Base-by-base conservation (phyloP, 2,329 filamentous ascomycete species). In the Magnaporthiopsis incrustans region DNA sequence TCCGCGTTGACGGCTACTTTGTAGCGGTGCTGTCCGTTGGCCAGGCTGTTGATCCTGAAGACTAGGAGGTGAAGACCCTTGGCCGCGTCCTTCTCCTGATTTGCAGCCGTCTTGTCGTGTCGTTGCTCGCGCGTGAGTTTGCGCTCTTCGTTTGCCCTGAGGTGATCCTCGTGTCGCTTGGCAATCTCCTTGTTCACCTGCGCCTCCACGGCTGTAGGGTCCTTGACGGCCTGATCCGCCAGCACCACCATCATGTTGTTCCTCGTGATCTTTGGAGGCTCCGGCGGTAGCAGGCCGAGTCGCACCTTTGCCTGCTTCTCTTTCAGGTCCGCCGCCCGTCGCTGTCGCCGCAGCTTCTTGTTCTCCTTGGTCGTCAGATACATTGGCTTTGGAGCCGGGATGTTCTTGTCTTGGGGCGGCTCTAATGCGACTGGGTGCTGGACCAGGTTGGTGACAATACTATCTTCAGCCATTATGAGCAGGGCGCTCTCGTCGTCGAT, bases 171-270 rank as follows among this genome's bases (percentile, higher is more conserved):
- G 65, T 89, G 87, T 57, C 95, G 90, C 67, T 96, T 92, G 33
- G 89, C 89, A 68, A 99, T 97, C 75, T 99, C 92, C 63, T 89
- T 85, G 75, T 96, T 97, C 62, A 99, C 95, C 30, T 92, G 88
- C 62, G 92, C 92, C 77, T 99, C 95, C 59, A 99, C 95, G 4
- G 95, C 95, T 0, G 96, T 99, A 8, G 95, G 95, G 76, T 99
- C 95, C 73, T 97, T 96, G 69, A 99, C 94, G 25, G 84, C 84
- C 76, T 92, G 89, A 73, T 97, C 92, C 67, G 95, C 95, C 64
- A 97, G 82, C 35, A 99, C 95, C 65, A 93, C 89, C 95, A 99
- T 99, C 73, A 99, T 85, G 75, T 99, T 99, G 65, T 89, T 91
- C 76, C 96, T 96, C 78, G 97, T 98, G 69, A 99, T 92, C 77